A percentile compares a stretch with the other conserved stretches of the same genome.
Conservation (phyloP, 2,329 filamentous ascomycete species). For the Ustulina deusta region DNA sequence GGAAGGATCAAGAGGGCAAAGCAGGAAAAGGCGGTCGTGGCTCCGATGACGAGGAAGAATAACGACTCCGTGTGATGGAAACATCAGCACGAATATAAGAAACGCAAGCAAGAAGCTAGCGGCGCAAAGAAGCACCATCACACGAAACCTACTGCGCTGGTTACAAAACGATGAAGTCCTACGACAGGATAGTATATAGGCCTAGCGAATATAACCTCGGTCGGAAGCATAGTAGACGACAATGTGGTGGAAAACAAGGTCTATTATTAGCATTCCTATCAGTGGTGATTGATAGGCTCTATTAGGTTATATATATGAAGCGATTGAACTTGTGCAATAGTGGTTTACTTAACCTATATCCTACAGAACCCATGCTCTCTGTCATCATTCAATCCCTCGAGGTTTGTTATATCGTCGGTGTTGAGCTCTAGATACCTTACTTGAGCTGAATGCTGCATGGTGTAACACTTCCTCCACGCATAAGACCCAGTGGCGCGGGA, state of each 20-base stretch:
- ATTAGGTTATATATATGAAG: conserved; percentile 28
- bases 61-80: conserved; percentile 31
- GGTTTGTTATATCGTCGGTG: not conserved
- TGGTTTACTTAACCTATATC: not conserved
- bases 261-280: conserved; percentile 8
- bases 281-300: conserved; percentile 5
- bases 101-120: not conserved
- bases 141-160: not conserved
- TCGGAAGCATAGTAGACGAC: conserved; percentile 37
- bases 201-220: conserved; percentile 6
- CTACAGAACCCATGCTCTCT: not conserved
- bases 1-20: conserved; percentile 75
- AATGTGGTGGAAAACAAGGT: conserved; percentile 24
- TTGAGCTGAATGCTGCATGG: conserved; percentile 18
- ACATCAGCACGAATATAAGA: not conserved
- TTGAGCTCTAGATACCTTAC: not conserved
- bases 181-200: conserved; percentile 1
- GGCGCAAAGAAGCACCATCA: not conserved
- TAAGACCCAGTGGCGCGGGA: conserved; percentile 29
- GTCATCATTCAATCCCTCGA: not conserved
- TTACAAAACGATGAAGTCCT: not conserved
- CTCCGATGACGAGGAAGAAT: conserved; percentile 66
- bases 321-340: conserved; percentile 24
- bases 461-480: conserved; percentile 24
- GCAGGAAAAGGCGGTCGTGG: conserved; percentile 57